Percentiles rank a stretch among this genome's conserved stretches.
These are phyloP conservation scores for Cubamyces lactineus DNA, from an alignment of 768 basidiomycete genomes.

Conservation along the genomic window DNA sequence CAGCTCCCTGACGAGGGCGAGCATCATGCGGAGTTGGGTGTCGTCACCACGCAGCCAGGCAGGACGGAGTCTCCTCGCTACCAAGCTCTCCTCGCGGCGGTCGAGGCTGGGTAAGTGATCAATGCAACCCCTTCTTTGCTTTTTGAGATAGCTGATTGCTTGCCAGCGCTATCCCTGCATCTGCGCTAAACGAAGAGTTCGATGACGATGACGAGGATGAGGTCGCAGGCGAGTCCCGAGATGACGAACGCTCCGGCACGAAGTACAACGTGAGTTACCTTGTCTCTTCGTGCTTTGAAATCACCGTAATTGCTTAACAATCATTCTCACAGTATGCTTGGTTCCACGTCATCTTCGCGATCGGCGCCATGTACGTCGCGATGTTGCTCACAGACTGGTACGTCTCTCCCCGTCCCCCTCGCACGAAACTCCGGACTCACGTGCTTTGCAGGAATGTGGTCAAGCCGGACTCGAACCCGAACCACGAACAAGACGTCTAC, in stretches of 20 bases:
- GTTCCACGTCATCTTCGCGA: slow-evolving; percentile 98
- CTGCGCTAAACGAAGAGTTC: slow-evolving; percentile 80
- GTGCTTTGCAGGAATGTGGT: slow-evolving; percentile 67
- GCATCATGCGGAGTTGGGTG: slow-evolving; percentile 66
- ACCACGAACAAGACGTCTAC: slow-evolving; percentile 75
- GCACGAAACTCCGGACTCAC: background rate
- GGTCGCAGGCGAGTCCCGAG: slow-evolving; percentile 70
- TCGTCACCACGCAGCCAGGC: slow-evolving; percentile 84
- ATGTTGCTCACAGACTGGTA: slow-evolving; percentile 98
- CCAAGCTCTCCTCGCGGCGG: slow-evolving; percentile 92
- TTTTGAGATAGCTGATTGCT: background rate
- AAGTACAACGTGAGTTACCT: slow-evolving; percentile 80
- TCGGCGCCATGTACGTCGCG: slow-evolving; percentile 97
- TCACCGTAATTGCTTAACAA: slow-evolving; percentile 15
- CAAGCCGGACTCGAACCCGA: slow-evolving; percentile 47
- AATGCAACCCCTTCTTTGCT: background rate
- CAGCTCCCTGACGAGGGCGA: slow-evolving; percentile 56
- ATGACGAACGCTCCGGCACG: slow-evolving; percentile 93
- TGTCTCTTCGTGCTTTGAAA: background rate
- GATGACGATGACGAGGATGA: slow-evolving; percentile 79
- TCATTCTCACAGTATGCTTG: slow-evolving; percentile 78
- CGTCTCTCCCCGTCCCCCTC: slow-evolving; percentile 37
- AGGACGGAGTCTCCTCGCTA: slow-evolving; percentile 87
- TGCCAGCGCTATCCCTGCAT: slow-evolving; percentile 85
- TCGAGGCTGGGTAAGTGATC: slow-evolving; percentile 82